phyloP scores from a whole-genome alignment of 2,329 filamentous ascomycete genomes.

The Ascocoryne sarcoides region DNA sequence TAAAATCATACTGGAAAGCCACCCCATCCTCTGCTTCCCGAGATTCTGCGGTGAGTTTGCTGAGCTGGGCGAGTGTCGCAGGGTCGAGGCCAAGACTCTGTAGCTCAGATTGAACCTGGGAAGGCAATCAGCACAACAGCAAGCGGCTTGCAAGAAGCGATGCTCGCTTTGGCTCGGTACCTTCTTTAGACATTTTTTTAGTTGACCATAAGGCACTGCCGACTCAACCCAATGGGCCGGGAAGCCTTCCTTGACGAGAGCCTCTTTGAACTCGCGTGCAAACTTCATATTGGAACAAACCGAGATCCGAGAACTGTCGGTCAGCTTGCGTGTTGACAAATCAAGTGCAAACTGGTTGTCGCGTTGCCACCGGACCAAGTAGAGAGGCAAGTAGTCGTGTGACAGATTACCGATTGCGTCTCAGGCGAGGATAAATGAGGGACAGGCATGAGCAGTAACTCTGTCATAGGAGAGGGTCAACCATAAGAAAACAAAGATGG shows the following conservation, averaged over 20 bases:
- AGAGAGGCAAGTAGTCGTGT: neutral
- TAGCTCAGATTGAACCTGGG: conserved; percentile 48
- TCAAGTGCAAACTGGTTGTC: neutral
- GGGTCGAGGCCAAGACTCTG: conserved; percentile 61
- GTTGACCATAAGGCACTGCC: conserved; percentile 73
- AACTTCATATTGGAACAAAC: conserved; percentile 82
- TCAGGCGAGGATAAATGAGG: no score
- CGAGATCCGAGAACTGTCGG: no score
- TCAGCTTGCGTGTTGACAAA: no score
- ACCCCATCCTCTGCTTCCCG: conserved; percentile 8
- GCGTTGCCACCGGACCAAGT: neutral
- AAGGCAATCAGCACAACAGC: neutral
- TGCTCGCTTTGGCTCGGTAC: conserved; percentile 35
- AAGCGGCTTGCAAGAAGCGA: neutral
- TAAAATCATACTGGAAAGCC: conserved; percentile 46
- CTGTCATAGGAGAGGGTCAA: no score
- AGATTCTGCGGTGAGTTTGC: conserved; percentile 28
- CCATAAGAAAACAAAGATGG: no score
- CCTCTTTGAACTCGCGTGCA: conserved; percentile 65
- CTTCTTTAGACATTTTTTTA: conserved; percentile 84
- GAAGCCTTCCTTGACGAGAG: conserved; percentile 63
- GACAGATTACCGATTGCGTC: neutral
- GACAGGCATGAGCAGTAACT: no score
- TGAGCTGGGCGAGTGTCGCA: conserved; percentile 56
- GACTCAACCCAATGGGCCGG: conserved; percentile 63